These are phyloP conservation scores for Penicillium fimorum DNA, from an alignment of 495 filamentous ascomycete genomes.

Conservation along the genomic window DNA sequence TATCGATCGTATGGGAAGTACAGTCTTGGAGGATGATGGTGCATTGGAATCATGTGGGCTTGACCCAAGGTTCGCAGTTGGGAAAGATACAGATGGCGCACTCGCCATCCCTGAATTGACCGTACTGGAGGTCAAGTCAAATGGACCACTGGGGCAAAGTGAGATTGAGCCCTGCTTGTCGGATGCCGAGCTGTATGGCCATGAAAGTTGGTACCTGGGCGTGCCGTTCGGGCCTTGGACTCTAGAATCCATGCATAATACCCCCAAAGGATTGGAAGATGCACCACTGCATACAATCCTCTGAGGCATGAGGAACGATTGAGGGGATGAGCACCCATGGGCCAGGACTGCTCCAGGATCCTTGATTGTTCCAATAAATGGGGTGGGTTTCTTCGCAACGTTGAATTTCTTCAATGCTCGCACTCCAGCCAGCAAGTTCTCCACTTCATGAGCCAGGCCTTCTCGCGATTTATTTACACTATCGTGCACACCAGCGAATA, in stretches of 20 bases:
- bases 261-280: neutral
- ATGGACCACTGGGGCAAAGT: neutral
- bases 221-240: neutral
- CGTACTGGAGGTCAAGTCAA: neutral
- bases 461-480: conserved; percentile 15
- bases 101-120: neutral
- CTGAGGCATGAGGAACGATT: neutral
- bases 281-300: neutral
- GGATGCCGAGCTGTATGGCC: neutral
- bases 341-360: neutral
- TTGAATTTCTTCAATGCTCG: conserved; percentile 2
- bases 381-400: neutral
- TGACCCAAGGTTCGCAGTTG: neutral
- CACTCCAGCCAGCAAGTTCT: conserved; percentile 14
- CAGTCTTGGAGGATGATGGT: neutral
- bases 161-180: neutral
- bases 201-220: neutral
- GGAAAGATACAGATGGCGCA: neutral
- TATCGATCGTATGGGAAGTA: neutral
- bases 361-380: neutral
- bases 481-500: conserved; percentile 21
- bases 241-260: neutral
- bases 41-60: neutral
- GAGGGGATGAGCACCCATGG: neutral
- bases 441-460: conserved; percentile 14